These are phyloP conservation scores for Coelastrella sp. DNA, from an alignment of 139 green algal genomes.

Conservation along the genomic window DNA sequence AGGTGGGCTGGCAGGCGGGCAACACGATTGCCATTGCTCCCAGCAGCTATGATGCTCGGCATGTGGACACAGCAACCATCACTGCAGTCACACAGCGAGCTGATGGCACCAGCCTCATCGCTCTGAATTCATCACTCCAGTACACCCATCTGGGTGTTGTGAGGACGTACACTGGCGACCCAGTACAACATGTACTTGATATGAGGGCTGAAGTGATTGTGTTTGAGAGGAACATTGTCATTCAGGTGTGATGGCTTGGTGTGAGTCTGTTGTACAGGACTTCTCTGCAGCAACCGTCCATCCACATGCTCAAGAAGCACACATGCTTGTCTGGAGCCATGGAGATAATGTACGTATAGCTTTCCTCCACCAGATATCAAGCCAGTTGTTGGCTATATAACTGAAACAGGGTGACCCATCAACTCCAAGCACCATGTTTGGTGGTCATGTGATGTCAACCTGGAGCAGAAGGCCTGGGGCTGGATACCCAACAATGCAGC, in stretches of 20 bases:
- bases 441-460: constrained; percentile 62
- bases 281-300: too few species aligned
- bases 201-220: constrained; percentile 73
- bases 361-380: too few species aligned
- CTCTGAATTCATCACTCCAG: constrained; percentile 47
- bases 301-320: too few species aligned
- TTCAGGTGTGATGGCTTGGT: background rate
- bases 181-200: constrained; percentile 48
- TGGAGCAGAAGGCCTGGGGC: background rate
- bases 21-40: constrained; percentile 73
- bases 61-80: constrained; percentile 59
- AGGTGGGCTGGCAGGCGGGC: constrained; percentile 35
- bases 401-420: constrained; percentile 54
- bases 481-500: constrained; percentile 10
- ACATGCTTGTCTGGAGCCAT: too few species aligned
- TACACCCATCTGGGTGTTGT: constrained; percentile 67
- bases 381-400: background rate
- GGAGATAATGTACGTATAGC: too few species aligned
- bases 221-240: constrained; percentile 39
- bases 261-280: too few species aligned
- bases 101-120: constrained; percentile 43
- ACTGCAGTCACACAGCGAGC: background rate
- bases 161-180: constrained; percentile 33
- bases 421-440: constrained; percentile 53
- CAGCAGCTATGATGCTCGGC: constrained; percentile 51